Evolutionary conservation across 176 grass and related monocot genomes (phyloP).

Genomic region (Oropetium thomaeum): DNA sequence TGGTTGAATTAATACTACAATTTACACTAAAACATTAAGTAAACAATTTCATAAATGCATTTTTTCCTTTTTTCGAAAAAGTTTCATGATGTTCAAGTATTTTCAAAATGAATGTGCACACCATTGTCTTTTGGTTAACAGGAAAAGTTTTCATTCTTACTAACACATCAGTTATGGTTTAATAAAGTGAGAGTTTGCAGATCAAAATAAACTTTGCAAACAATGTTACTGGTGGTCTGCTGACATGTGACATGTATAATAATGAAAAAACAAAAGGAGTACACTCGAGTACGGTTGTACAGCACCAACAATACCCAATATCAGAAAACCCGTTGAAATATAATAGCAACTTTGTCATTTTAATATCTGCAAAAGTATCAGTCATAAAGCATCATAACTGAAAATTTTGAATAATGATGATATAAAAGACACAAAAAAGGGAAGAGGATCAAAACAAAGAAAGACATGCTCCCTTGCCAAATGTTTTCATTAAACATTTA

Average conservation of each 20-base stretch:
- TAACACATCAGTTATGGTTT: not conserved
- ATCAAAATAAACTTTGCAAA: not conserved
- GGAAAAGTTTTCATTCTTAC: no score
- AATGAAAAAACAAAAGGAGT: not conserved
- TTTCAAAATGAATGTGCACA: not conserved
- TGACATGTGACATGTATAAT: slow-evolving; percentile 13
- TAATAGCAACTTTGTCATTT: not conserved
- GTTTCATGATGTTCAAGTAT: no score
- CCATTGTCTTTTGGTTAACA: not conserved
- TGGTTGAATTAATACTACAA: not conserved
- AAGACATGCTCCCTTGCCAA: not conserved
- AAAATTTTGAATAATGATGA: not conserved
- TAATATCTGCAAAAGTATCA: not conserved
- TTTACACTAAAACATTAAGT: not conserved
- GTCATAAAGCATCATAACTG: not conserved
- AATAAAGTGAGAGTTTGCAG: not conserved
- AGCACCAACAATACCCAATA: slow-evolving; percentile 7
- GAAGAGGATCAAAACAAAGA: not conserved
- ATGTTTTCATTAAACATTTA: slow-evolving; percentile 1
- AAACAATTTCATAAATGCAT: no score
- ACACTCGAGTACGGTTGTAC: not conserved
- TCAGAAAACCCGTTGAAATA: not conserved
- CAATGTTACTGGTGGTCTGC: slow-evolving; percentile 13
- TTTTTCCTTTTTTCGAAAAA: no score
- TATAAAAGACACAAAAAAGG: not conserved